Conservation (phyloP, 169 alveolate genomes). For the Theileria luwenshuni region DNA sequence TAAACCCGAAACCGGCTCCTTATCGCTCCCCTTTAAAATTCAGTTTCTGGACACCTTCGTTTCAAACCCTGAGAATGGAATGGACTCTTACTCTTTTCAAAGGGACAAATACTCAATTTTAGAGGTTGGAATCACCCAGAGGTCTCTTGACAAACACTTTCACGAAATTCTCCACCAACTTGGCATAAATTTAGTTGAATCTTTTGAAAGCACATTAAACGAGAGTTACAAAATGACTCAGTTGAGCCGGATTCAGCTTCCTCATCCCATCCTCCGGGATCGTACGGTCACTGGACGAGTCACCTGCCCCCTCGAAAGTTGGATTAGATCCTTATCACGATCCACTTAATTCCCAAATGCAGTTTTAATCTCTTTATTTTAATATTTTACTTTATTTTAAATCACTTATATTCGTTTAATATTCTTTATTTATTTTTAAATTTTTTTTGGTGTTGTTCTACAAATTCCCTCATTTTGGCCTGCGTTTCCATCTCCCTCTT, state of each 20-base stretch:
- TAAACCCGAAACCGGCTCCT: neutral
- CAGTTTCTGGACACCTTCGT: neutral
- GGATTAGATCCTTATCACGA: neutral
- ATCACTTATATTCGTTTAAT: neutral
- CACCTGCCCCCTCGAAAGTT: neutral
- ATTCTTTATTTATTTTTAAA: slow-evolving; percentile 12
- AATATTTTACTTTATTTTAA: neutral
- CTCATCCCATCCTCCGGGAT: slow-evolving; percentile 56
- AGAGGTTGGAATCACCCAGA: slow-evolving; percentile 33
- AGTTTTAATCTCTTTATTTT: neutral
- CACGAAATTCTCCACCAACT: slow-evolving; percentile 30
- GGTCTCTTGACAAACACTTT: slow-evolving; percentile 32
- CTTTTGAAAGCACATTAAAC: neutral
- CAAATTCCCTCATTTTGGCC: slow-evolving; percentile 63
- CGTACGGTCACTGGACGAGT: slow-evolving; percentile 11
- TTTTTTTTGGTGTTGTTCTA: slow-evolving; percentile 29
- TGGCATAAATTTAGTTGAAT: slow-evolving; percentile 24
- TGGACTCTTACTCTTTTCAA: neutral
- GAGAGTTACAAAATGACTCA: slow-evolving; percentile 5
- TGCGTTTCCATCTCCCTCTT: slow-evolving; percentile 68
- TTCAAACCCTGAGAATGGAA: neutral
- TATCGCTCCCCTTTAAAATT: neutral
- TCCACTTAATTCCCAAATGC: neutral
- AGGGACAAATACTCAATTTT: slow-evolving; percentile 22
- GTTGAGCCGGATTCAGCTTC: slow-evolving; percentile 40